A percentile compares a stretch with the other conserved stretches of the same genome.
These are phyloP conservation scores for Crithidia brevicula DNA, from an alignment of 208 protist genomes.

Conservation along the genomic window DNA sequence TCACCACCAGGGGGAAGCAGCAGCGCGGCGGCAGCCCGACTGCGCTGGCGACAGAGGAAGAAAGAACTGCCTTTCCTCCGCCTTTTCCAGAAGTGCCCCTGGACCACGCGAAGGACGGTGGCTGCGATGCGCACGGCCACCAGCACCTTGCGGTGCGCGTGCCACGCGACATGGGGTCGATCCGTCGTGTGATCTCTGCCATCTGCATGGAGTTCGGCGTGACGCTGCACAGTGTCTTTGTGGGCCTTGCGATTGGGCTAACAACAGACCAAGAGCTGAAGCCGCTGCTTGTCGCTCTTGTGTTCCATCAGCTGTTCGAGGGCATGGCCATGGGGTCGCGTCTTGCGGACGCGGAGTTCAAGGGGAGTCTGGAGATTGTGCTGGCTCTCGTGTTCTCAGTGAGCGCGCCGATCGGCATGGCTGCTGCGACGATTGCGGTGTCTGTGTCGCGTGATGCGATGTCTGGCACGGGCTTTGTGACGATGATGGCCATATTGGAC, in stretches of 20 bases:
- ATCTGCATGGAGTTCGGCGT: slow-evolving; percentile 51
- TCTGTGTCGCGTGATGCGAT: slow-evolving; percentile 12
- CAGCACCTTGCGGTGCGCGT: slow-evolving; percentile 26
- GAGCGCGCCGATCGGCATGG: slow-evolving; percentile 35
- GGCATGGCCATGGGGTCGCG: slow-evolving; percentile 46
- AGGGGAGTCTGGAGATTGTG: slow-evolving; percentile 21
- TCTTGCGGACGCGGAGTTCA: slow-evolving; percentile 44
- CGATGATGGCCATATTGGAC: slow-evolving; percentile 34
- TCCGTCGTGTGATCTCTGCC: slow-evolving; percentile 39
- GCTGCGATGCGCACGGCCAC: slow-evolving; percentile 30
- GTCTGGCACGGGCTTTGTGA: slow-evolving; percentile 28
- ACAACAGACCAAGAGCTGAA: slow-evolving; percentile 32
- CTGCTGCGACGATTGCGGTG: slow-evolving; percentile 19
- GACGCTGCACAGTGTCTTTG: slow-evolving; percentile 54
- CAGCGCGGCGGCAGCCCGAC: neutral
- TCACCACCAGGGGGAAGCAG: neutral
- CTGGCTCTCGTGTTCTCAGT: slow-evolving; percentile 35
- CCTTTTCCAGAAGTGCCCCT: neutral
- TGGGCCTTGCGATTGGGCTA: slow-evolving; percentile 45
- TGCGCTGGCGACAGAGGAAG: neutral
- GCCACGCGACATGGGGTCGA: slow-evolving; percentile 22
- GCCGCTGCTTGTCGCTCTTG: slow-evolving; percentile 42
- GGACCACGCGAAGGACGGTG: slow-evolving; percentile 6
- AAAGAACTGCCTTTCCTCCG: neutral
- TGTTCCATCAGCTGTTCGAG: slow-evolving; percentile 62